These are phyloP conservation scores for Daucus carota DNA, from an alignment of 129 eudicot species.

Conservation along the genomic window DNA sequence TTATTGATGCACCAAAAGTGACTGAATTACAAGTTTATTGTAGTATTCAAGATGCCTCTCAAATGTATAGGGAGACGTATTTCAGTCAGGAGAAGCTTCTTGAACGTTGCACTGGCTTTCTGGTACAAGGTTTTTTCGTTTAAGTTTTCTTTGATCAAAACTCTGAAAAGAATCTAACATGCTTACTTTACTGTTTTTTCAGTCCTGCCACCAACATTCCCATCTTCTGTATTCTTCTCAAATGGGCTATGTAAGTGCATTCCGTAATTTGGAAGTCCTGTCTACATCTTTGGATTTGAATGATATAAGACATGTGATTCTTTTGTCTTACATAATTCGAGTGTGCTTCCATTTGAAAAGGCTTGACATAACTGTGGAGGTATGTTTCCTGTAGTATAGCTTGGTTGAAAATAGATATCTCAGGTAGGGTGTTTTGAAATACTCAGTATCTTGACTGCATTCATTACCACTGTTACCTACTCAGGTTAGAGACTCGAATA, in stretches of 20 bases:
- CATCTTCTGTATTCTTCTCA: neutral
- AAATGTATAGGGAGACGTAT: neutral
- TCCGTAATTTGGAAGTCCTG: conserved; percentile 1
- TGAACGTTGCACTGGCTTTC: conserved; percentile 7
- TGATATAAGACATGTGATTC: conserved; percentile 11
- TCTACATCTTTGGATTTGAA: conserved; percentile 14
- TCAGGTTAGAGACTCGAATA: no score
- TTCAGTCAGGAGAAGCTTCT: conserved; percentile 1
- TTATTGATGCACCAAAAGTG: neutral
- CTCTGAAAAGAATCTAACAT: neutral
- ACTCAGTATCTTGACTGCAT: neutral
- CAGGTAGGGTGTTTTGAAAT: neutral
- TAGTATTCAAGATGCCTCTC: neutral
- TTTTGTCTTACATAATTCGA: conserved; percentile 1
- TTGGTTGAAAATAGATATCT: neutral
- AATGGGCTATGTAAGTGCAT: conserved; percentile 3
- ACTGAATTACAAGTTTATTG: neutral
- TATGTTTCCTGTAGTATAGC: neutral
- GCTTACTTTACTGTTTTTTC: neutral
- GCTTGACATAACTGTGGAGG: conserved; percentile 3
- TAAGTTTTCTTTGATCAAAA: neutral
- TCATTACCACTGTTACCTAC: neutral
- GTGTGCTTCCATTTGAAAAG: neutral
- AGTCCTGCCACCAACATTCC: neutral
- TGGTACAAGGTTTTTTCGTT: neutral